Evolutionary conservation across 1,284 basidiomycete genomes (phyloP).

Genomic region (Peniophora sp.): DNA sequence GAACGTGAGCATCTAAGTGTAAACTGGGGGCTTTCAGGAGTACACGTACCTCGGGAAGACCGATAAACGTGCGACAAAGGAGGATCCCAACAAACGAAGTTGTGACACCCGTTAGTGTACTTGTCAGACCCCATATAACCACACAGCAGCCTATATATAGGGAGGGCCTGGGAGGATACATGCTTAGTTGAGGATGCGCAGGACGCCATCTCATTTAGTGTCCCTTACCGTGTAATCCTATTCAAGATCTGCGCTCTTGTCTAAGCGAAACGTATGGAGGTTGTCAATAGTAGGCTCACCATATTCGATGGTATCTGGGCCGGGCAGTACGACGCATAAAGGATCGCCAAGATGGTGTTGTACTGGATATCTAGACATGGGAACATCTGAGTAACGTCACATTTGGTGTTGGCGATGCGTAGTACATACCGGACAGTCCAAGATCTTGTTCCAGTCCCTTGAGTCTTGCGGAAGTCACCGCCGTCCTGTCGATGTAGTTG

Average conservation of each 20-base stretch:
- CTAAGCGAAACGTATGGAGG: not conserved
- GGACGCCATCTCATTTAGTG: not conserved
- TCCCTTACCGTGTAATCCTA: conserved; percentile 35
- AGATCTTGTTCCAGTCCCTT: conserved; percentile 56
- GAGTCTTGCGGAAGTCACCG: conserved; percentile 50
- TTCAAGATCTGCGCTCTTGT: conserved; percentile 36
- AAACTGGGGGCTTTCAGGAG: too few species aligned
- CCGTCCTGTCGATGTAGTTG: conserved; percentile 66
- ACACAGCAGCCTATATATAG: conserved; percentile 55
- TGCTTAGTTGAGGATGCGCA: not conserved
- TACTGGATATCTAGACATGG: conserved; percentile 47
- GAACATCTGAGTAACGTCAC: conserved; percentile 3
- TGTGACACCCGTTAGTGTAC: conserved; percentile 53
- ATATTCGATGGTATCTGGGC: conserved; percentile 64
- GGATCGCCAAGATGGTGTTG: conserved; percentile 46
- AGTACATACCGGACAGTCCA: conserved; percentile 33
- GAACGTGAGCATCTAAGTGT: not conserved
- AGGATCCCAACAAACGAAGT: conserved; percentile 50
- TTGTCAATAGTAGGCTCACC: conserved; percentile 23
- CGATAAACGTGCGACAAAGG: conserved; percentile 53
- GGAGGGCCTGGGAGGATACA: conserved; percentile 37
- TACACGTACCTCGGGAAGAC: conserved; percentile 47
- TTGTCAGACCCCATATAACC: conserved; percentile 56
- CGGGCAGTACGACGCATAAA: conserved; percentile 54
- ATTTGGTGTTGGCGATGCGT: not conserved